These are phyloP conservation scores for Acrocalymma vagum DNA, from an alignment of 2,329 filamentous ascomycete species.

Conservation along the genomic window DNA sequence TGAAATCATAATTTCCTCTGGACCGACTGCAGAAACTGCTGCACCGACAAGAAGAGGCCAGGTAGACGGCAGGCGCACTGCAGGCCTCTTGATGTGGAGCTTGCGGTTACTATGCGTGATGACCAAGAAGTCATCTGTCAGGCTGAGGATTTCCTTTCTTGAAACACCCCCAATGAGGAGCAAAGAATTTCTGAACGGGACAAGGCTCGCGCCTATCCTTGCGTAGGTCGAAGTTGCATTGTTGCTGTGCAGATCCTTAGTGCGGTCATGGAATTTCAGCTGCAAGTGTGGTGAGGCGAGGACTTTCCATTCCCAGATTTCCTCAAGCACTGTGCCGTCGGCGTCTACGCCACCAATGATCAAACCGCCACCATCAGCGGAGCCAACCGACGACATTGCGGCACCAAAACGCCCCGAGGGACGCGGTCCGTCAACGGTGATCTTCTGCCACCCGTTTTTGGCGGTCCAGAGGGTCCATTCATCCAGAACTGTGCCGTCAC, in stretches of 20 bases:
- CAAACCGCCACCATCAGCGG: slow-evolving; percentile 63
- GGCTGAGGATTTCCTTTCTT: slow-evolving; percentile 32
- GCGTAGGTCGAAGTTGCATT: slow-evolving; percentile 38
- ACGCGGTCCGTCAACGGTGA: slow-evolving; percentile 45
- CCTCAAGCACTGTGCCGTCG: slow-evolving; percentile 69
- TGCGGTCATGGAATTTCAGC: slow-evolving; percentile 38
- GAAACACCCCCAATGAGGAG: slow-evolving; percentile 63
- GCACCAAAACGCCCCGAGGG: slow-evolving; percentile 66
- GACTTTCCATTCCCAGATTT: slow-evolving; percentile 71
- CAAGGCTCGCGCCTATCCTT: slow-evolving; percentile 62
- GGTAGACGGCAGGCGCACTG: slow-evolving; percentile 39
- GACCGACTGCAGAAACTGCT: slow-evolving; percentile 59
- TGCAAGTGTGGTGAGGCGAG: slow-evolving; percentile 39
- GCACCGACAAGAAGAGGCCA: slow-evolving; percentile 78
- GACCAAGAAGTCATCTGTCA: slow-evolving; percentile 37
- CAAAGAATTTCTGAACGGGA: slow-evolving; percentile 54
- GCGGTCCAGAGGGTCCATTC: slow-evolving; percentile 57
- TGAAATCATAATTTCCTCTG: slow-evolving; percentile 66
- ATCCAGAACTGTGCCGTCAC: slow-evolving; percentile 50
- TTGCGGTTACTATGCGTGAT: slow-evolving; percentile 27
- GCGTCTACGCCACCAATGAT: slow-evolving; percentile 75
- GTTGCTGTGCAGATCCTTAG: slow-evolving; percentile 27
- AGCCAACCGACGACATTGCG: slow-evolving; percentile 56
- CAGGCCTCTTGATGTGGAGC: slow-evolving; percentile 27
- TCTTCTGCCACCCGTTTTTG: slow-evolving; percentile 60